Percentiles rank a stretch among this genome's conserved stretches.
Conservation (phyloP, 2,329 filamentous ascomycete genomes). For the Neofusicoccum sp. region DNA sequence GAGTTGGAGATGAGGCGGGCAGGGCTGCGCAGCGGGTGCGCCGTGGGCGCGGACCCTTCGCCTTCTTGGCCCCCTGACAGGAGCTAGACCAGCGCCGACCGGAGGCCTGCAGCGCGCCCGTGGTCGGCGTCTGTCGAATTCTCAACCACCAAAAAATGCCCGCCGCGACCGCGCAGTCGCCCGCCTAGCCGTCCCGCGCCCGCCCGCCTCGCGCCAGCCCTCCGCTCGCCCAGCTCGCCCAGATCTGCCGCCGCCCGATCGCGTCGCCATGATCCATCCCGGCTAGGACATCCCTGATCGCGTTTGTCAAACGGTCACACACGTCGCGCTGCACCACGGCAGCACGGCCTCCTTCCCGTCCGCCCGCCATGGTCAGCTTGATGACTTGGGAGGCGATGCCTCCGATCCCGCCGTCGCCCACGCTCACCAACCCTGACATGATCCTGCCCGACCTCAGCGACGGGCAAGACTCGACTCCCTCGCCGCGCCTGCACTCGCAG, state of each 20-base stretch:
- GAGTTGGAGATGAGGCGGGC: constrained; percentile 6
- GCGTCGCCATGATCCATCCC: constrained; percentile 11
- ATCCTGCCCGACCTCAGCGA: constrained; percentile 66
- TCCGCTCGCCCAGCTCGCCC: not conserved
- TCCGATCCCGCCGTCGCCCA: constrained; percentile 65
- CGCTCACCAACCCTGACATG: constrained; percentile 91
- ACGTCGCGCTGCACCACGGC: not conserved
- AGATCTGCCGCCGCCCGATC: not conserved
- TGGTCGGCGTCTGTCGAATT: constrained; percentile 8
- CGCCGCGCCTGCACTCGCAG: constrained; percentile 51
- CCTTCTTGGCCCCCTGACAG: constrained; percentile 10
- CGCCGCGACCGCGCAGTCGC: constrained; percentile 1
- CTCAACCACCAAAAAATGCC: constrained; percentile 16
- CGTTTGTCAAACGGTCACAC: constrained; percentile 14
- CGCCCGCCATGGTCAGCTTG: constrained; percentile 9
- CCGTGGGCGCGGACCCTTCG: not conserved
- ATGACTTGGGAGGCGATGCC: constrained; percentile 17
- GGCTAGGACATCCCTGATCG: constrained; percentile 18
- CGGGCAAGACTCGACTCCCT: constrained; percentile 37
- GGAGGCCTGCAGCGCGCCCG: not conserved
- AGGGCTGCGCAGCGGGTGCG: not conserved
- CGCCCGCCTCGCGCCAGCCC: not conserved
- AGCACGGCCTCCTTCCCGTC: not conserved
- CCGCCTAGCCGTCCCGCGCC: not conserved
- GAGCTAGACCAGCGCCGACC: not conserved